Percentiles rank a stretch among this genome's conserved stretches.
Conservation (phyloP, 1,284 basidiomycete genomes). For the Porodaedalea pini region DNA sequence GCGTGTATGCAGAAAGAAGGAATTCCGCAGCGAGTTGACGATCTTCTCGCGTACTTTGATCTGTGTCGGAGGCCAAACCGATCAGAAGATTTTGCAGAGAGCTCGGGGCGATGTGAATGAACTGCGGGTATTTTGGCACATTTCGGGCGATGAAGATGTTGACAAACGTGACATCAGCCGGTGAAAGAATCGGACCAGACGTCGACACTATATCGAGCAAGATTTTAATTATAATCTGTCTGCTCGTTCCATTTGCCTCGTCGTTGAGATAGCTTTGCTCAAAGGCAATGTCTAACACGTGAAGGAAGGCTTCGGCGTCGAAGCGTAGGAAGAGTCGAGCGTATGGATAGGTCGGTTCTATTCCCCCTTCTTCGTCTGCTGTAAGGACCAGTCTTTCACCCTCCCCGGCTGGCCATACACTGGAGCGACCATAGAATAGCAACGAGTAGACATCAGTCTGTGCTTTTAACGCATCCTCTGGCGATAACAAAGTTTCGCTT, state of each 20-base stretch:
- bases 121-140: conserved; percentile 94
- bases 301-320: conserved; percentile 93
- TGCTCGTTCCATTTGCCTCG: conserved; percentile 59
- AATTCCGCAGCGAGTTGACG: conserved; percentile 94
- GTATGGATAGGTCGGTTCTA: conserved; percentile 86
- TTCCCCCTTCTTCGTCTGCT: conserved; percentile 63
- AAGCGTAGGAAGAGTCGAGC: conserved; percentile 81
- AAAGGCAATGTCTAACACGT: conserved; percentile 91
- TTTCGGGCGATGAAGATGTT: conserved; percentile 97
- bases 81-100: conserved; percentile 75
- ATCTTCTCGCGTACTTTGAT: conserved; percentile 80
- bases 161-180: conserved; percentile 75
- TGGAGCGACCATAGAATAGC: conserved; percentile 79
- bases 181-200: conserved; percentile 41
- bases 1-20: conserved; percentile 89
- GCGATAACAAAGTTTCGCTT: conserved; percentile 68
- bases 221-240: conserved; percentile 83
- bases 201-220: conserved; percentile 76
- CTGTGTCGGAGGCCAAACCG: conserved; percentile 70
- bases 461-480: conserved; percentile 62
- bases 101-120: conserved; percentile 67
- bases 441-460: conserved; percentile 76
- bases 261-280: conserved; percentile 92
- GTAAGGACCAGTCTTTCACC: conserved; percentile 73
- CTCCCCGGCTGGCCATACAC: conserved; percentile 72